Evolutionary conservation across 768 basidiomycete genomes (phyloP).

Genomic region (Kwoniella sp.): DNA sequence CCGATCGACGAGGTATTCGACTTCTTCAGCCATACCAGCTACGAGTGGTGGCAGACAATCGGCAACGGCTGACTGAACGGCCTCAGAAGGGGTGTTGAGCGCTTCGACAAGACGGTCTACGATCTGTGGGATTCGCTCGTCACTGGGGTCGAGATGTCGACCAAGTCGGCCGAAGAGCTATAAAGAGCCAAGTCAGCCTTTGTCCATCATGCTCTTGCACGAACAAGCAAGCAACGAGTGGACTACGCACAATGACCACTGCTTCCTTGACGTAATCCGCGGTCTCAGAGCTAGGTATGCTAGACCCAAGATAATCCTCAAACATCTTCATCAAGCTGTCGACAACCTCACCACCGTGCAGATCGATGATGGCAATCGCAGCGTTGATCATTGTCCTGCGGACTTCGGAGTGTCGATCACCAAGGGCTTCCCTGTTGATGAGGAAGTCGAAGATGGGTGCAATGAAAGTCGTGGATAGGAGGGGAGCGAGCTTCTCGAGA

Average conservation of each 20-base stretch:
- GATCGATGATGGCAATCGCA: conserved; percentile 77
- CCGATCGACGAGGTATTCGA: conserved; percentile 71
- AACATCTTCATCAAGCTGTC: conserved; percentile 77
- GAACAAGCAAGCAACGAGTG: neutral
- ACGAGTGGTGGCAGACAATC: conserved; percentile 91
- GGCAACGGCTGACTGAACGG: conserved; percentile 93
- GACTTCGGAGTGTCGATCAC: conserved; percentile 79
- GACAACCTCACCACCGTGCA: conserved; percentile 73
- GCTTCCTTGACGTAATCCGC: conserved; percentile 91
- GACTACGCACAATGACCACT: conserved; percentile 68
- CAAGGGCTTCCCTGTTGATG: conserved; percentile 80
- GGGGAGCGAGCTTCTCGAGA: conserved; percentile 69
- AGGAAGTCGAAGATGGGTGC: conserved; percentile 79
- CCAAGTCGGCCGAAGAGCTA: conserved; percentile 85
- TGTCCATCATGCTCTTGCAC: neutral
- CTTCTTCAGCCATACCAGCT: conserved; percentile 65
- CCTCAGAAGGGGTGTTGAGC: conserved; percentile 88
- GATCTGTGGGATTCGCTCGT: conserved; percentile 75
- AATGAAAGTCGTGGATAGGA: conserved; percentile 67
- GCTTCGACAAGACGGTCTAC: conserved; percentile 85
- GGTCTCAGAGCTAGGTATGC: conserved; percentile 67
- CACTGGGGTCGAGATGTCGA: conserved; percentile 75
- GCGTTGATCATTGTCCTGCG: conserved; percentile 85
- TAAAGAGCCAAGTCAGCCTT: neutral
- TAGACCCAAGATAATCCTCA: conserved; percentile 69